Evolutionary conservation across 2,329 filamentous ascomycete genomes (phyloP).

Genomic region (Claviceps fusiformis): DNA sequence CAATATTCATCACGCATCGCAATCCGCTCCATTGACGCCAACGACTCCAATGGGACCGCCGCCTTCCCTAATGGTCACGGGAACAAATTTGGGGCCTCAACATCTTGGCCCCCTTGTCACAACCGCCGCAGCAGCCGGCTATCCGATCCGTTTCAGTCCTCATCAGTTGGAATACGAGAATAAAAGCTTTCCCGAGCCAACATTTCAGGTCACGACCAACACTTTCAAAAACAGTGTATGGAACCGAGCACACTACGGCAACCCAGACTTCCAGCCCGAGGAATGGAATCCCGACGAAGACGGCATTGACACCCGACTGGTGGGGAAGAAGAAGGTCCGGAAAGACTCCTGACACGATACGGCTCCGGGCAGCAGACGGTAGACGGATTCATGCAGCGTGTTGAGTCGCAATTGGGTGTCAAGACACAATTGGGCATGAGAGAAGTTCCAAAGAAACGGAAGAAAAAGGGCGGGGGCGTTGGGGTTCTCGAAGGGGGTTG

Average conservation of each 20-base stretch:
- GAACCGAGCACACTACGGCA: slow-evolving; percentile 54
- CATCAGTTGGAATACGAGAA: slow-evolving; percentile 34
- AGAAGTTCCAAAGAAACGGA: not conserved
- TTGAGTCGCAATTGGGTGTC: too few relatives aligned
- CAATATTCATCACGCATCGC: slow-evolving; percentile 16
- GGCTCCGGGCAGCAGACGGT: not conserved
- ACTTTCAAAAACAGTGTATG: slow-evolving; percentile 55
- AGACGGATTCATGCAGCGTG: not conserved
- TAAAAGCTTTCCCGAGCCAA: slow-evolving; percentile 29
- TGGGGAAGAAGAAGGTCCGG: slow-evolving; percentile 13
- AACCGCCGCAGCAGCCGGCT: slow-evolving; percentile 10
- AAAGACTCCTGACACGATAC: slow-evolving; percentile 8
- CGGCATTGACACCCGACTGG: slow-evolving; percentile 15
- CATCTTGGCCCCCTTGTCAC: slow-evolving; percentile 2
- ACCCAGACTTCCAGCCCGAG: slow-evolving; percentile 37
- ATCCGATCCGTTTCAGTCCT: slow-evolving; percentile 35
- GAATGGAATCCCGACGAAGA: slow-evolving; percentile 30
- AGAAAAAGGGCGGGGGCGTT: not conserved
- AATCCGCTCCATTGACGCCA: slow-evolving; percentile 20
- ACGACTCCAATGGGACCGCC: slow-evolving; percentile 7
- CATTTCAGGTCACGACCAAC: slow-evolving; percentile 34
- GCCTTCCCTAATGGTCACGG: slow-evolving; percentile 4
- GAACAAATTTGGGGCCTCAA: slow-evolving; percentile 4
- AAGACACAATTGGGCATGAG: too few relatives aligned
- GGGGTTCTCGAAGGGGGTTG: too few relatives aligned